phyloP scores from a whole-genome alignment of 805 yeast genomes.

The Hanseniaspora meyeri region DNA sequence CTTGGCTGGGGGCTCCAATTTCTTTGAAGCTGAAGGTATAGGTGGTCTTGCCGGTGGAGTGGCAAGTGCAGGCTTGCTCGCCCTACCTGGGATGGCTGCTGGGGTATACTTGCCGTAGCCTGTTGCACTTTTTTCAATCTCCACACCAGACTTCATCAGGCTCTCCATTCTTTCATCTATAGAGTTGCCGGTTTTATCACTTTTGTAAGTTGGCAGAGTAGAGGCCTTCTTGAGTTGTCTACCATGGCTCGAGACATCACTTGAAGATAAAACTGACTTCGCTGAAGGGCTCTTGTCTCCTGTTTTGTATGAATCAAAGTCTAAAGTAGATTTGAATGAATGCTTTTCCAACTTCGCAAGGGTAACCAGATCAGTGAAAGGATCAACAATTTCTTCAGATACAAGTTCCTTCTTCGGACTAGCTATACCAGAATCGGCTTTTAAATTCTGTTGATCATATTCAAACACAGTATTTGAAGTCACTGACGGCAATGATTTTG shows the following conservation, averaged over 20 bases:
- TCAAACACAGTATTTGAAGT: neutral
- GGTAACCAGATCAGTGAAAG: conserved; percentile 11
- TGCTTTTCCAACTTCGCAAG: conserved; percentile 6
- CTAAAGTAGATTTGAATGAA: neutral
- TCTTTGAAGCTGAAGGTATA: conserved; percentile 15
- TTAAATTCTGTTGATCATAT: neutral
- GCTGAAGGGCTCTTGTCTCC: conserved; percentile 1
- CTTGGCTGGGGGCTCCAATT: neutral
- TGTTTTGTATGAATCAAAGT: neutral
- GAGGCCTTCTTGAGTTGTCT: neutral
- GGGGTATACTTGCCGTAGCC: conserved; percentile 76
- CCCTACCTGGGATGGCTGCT: neutral
- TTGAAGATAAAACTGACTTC: conserved; percentile 3
- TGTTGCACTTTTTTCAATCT: conserved; percentile 48
- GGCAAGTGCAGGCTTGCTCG: conserved; percentile 15
- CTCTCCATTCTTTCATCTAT: conserved; percentile 47
- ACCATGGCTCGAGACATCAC: neutral
- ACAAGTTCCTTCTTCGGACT: neutral
- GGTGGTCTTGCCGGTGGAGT: conserved; percentile 20
- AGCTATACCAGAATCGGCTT: neutral
- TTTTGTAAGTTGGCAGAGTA: neutral
- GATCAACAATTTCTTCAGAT: neutral
- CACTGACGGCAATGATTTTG: neutral
- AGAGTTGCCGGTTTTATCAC: conserved; percentile 22
- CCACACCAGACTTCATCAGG: conserved; percentile 27